Conservation (phyloP, 148 eudicot species). For the Fagopyrum tataricum region DNA sequence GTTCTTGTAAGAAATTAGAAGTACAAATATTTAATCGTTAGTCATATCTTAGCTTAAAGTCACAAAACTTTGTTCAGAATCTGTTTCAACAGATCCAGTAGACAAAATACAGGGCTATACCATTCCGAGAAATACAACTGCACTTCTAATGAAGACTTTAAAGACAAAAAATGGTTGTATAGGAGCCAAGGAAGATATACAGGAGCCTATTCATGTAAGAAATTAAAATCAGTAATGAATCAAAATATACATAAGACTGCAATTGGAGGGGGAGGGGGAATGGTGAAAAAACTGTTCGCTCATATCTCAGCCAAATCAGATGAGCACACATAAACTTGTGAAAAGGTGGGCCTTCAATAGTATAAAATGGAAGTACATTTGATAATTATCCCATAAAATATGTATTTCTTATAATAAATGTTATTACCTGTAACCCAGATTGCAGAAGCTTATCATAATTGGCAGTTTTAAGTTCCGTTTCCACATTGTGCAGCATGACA, state of each 20-base stretch:
- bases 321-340: neutral
- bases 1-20: neutral
- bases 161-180: neutral
- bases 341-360: neutral
- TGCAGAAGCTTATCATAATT: slow-evolving; percentile 89
- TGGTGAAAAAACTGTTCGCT: neutral
- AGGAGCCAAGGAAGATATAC: neutral
- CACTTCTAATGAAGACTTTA: neutral
- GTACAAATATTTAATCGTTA: neutral
- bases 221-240: neutral
- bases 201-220: neutral
- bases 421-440: slow-evolving; percentile 80
- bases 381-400: neutral
- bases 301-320: neutral
- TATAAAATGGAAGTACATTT: neutral
- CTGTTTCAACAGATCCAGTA: neutral
- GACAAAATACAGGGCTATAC: neutral
- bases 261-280: neutral
- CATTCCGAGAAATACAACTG: neutral
- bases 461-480: slow-evolving; percentile 73
- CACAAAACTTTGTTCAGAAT: neutral
- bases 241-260: neutral
- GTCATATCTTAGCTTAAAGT: slow-evolving; percentile 1
- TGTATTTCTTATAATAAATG: neutral
- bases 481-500: slow-evolving; percentile 54